Conservation (phyloP, 768 basidiomycete species). For the Lactarius hatsudake region DNA sequence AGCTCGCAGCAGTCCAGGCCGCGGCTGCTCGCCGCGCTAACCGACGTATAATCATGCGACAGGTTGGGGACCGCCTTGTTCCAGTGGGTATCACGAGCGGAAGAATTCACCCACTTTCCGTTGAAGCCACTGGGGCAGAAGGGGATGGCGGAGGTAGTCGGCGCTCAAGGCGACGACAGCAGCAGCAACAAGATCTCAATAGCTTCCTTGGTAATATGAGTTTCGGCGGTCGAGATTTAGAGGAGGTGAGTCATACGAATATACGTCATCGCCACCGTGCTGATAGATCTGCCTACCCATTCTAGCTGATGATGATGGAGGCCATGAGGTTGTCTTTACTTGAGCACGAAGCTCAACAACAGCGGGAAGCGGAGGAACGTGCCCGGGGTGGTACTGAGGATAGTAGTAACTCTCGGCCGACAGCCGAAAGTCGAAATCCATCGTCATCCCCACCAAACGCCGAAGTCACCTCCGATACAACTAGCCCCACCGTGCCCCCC, state of each 20-base stretch:
- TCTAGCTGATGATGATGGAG: constrained; percentile 97
- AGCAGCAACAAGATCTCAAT: constrained; percentile 54
- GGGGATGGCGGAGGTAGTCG: constrained; percentile 42
- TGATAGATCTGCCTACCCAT: neutral
- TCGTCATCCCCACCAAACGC: constrained; percentile 5
- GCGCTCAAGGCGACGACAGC: constrained; percentile 57
- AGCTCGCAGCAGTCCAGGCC: constrained; percentile 89
- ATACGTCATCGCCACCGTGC: neutral
- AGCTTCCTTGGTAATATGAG: constrained; percentile 62
- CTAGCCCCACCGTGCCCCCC: neutral
- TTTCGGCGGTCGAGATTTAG: constrained; percentile 82
- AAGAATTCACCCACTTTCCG: constrained; percentile 64
- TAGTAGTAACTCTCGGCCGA: constrained; percentile 10
- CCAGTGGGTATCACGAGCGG: constrained; percentile 96
- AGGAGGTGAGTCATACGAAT: constrained; percentile 61
- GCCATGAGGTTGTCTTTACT: constrained; percentile 94
- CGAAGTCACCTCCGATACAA: constrained; percentile 8
- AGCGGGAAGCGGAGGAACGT: constrained; percentile 69
- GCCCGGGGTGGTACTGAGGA: constrained; percentile 47
- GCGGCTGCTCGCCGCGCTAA: constrained; percentile 96
- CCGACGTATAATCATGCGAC: constrained; percentile 95
- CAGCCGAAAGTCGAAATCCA: constrained; percentile 10
- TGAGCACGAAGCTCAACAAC: constrained; percentile 93
- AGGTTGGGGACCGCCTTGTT: constrained; percentile 95
- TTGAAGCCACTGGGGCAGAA: constrained; percentile 53